phyloP scores from a whole-genome alignment of 306 rosid species.

The Mimosa bimucronata region DNA sequence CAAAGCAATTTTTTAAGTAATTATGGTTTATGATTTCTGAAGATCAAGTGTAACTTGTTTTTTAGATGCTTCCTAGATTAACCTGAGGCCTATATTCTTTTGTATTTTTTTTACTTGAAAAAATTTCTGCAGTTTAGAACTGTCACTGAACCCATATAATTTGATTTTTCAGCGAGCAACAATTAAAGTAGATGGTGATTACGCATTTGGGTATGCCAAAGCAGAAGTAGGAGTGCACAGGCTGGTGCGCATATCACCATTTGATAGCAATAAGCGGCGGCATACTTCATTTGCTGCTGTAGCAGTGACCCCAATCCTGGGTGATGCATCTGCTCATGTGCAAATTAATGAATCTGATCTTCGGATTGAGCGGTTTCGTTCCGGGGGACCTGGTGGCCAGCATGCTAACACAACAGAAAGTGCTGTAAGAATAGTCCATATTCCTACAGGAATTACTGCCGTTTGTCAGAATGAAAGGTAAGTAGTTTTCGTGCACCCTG shows the following conservation, averaged over 20 bases:
- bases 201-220: conserved; percentile 97
- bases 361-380: conserved; percentile 85
- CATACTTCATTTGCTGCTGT: conserved; percentile 99
- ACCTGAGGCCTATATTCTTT: not conserved
- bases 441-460: conserved; percentile 93
- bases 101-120: conserved; percentile 3
- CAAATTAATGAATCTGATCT: conserved; percentile 94
- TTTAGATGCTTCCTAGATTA: conserved; percentile 26
- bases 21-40: conserved; percentile 13
- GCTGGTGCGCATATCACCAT: conserved; percentile 93
- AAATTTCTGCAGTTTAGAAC: conserved; percentile 23
- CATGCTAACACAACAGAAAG: conserved; percentile 92
- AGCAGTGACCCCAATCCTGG: conserved; percentile 88
- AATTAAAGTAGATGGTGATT: conserved; percentile 89
- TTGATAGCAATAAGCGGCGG: conserved; percentile 87
- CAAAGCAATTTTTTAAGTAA: not conserved
- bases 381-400: conserved; percentile 98
- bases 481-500: not conserved
- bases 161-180: conserved; percentile 81
- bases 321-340: conserved; percentile 67
- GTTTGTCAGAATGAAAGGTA: conserved; percentile 97
- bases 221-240: conserved; percentile 98
- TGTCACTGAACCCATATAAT: conserved; percentile 39
- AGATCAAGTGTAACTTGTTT: conserved; percentile 26
- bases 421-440: conserved; percentile 87